Percentiles rank a stretch among this genome's conserved stretches.
Evolutionary conservation across 2,329 filamentous ascomycete genomes (phyloP).

Genomic region (Colletotrichum sp.): DNA sequence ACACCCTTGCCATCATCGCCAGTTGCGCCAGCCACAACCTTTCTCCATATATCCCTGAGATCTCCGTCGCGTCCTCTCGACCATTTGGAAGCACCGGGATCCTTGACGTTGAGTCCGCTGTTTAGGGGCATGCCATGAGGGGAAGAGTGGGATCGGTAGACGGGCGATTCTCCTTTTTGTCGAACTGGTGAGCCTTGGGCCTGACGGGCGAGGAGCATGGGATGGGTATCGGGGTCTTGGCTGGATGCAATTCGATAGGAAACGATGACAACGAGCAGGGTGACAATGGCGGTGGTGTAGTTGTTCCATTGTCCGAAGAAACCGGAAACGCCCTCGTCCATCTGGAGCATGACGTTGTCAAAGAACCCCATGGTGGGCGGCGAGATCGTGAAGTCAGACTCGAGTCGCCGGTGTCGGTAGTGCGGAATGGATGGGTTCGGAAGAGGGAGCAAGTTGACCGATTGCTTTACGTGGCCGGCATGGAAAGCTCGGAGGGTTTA

Average conservation of each 20-base stretch:
- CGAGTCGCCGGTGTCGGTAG: not conserved
- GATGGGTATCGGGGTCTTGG: constrained; percentile 88
- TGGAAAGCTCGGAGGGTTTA: constrained; percentile 9
- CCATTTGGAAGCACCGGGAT: constrained; percentile 81
- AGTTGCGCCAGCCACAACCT: constrained; percentile 66
- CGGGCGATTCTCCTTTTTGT: constrained; percentile 81
- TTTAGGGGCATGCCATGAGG: constrained; percentile 86
- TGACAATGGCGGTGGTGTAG: constrained; percentile 75
- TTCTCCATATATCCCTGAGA: constrained; percentile 87
- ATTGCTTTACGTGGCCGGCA: constrained; percentile 15
- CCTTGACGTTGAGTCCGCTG: constrained; percentile 80
- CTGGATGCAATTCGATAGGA: constrained; percentile 73
- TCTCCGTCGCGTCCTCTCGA: constrained; percentile 84
- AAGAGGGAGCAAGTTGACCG: not conserved
- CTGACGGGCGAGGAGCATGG: constrained; percentile 87
- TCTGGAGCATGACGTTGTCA: constrained; percentile 63
- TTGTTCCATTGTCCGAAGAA: constrained; percentile 82
- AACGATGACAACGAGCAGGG: constrained; percentile 68
- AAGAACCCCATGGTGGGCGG: constrained; percentile 43
- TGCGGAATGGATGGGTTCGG: not conserved
- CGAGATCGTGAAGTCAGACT: not conserved
- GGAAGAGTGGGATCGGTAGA: constrained; percentile 82
- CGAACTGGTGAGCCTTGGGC: constrained; percentile 78
- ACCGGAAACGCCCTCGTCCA: constrained; percentile 73
- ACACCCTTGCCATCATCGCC: constrained; percentile 65